Evolutionary conservation across 306 rosid genomes (phyloP).

Genomic region (Quercus dentata): DNA sequence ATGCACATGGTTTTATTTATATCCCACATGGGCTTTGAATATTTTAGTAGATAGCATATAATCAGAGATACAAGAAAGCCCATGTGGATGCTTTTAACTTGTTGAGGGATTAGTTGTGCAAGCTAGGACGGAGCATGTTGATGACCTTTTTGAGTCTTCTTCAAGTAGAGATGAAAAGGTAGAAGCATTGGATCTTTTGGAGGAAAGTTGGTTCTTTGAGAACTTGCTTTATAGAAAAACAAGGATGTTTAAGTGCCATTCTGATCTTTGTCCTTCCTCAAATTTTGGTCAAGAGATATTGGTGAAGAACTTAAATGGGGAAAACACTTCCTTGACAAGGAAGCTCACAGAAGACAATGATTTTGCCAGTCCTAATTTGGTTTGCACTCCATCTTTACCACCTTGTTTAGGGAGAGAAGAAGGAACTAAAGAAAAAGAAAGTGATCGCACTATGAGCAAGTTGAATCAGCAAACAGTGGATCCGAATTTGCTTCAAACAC

Average conservation of each 20-base stretch:
- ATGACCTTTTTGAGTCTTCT: constrained; percentile 41
- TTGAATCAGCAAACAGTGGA: constrained; percentile 28
- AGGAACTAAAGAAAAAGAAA: constrained; percentile 22
- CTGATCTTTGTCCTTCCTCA: constrained; percentile 61
- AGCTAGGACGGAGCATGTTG: constrained; percentile 41
- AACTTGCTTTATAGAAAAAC: constrained; percentile 51
- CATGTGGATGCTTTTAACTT: constrained; percentile 12
- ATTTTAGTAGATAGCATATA: neutral
- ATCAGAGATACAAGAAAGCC: neutral
- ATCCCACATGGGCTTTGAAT: constrained; percentile 32
- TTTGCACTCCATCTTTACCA: constrained; percentile 54
- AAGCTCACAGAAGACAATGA: constrained; percentile 7
- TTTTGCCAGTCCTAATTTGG: constrained; percentile 17
- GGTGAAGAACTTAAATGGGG: constrained; percentile 25
- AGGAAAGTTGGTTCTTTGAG: constrained; percentile 76
- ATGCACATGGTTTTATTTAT: constrained; percentile 37
- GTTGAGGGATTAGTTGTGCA: constrained; percentile 23
- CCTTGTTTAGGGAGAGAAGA: constrained; percentile 39
- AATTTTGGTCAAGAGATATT: constrained; percentile 21
- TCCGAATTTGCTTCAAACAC: constrained; percentile 28
- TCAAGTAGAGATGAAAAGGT: constrained; percentile 34
- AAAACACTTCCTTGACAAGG: constrained; percentile 13
- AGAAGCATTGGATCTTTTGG: constrained; percentile 70
- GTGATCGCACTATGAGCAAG: constrained; percentile 1
- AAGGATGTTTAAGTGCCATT: constrained; percentile 51